A percentile compares a stretch with the other conserved stretches of the same genome.
phyloP scores from a whole-genome alignment of 2,329 filamentous ascomycete species.

The Coniella vitis region DNA sequence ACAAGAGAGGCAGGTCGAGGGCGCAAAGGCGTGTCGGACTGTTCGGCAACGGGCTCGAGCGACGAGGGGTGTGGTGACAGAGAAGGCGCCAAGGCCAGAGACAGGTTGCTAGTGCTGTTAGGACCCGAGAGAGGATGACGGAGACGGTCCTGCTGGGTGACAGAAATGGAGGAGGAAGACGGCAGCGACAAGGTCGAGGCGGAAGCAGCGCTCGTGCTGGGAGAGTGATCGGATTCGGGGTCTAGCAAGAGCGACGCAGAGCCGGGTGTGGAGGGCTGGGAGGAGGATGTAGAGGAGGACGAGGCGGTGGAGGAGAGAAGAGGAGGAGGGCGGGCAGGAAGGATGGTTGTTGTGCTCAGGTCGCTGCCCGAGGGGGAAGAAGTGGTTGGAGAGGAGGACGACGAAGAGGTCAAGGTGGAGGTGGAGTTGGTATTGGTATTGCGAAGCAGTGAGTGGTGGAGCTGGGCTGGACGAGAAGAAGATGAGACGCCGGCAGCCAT shows the following conservation, averaged over 20 bases:
- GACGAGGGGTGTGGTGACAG: constrained; percentile 6
- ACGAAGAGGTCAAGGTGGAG: constrained; percentile 13
- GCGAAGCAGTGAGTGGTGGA: constrained; percentile 15
- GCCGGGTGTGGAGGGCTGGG: not conserved
- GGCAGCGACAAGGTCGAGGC: constrained; percentile 2
- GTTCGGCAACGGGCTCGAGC: constrained; percentile 10
- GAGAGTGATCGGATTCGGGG: constrained; percentile 1
- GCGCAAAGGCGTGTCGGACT: not conserved
- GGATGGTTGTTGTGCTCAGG: not conserved
- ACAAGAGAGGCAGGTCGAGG: not conserved
- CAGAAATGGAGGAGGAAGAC: not conserved
- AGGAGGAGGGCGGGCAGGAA: constrained; percentile 4
- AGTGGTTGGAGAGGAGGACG: constrained; percentile 15
- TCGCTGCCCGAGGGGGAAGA: too few species aligned
- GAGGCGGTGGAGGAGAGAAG: constrained; percentile 5
- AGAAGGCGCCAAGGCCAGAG: constrained; percentile 4
- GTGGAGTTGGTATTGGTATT: not conserved
- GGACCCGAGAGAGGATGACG: constrained; percentile 6
- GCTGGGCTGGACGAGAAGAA: constrained; percentile 16
- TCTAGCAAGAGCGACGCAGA: not conserved
- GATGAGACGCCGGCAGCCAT: constrained; percentile 18
- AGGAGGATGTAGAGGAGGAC: not conserved
- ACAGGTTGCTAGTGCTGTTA: constrained; percentile 1
- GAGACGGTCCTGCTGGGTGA: constrained; percentile 1
- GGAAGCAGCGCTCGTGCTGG: constrained; percentile 1